A percentile compares a stretch with the other conserved stretches of the same genome.
Evolutionary conservation across 495 filamentous ascomycete genomes (phyloP).

Genomic region (Aspergillus panamensis): DNA sequence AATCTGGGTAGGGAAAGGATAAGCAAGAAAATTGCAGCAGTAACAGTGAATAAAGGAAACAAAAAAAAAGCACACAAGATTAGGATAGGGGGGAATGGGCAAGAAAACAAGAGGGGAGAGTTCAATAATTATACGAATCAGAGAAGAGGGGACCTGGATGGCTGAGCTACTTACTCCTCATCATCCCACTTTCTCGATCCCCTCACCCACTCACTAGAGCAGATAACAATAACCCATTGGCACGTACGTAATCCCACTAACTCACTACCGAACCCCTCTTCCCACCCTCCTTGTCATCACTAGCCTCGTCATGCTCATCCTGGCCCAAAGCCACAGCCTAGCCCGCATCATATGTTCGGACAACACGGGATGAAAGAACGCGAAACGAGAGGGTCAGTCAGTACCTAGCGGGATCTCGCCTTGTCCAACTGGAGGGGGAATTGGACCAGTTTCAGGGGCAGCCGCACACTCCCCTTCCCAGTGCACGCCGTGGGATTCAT

Average conservation of each 20-base stretch:
- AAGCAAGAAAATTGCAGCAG: not conserved
- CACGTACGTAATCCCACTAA: no score
- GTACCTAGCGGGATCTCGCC: not conserved
- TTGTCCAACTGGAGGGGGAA: not conserved
- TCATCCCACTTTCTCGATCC: not conserved
- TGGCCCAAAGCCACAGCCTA: conserved; percentile 1
- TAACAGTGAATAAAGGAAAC: not conserved
- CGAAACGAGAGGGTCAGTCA: not conserved
- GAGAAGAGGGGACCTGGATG: not conserved
- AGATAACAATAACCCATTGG: not conserved
- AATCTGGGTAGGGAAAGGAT: not conserved
- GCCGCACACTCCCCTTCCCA: not conserved
- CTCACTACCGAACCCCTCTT: not conserved
- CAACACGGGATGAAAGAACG: conserved; percentile 11
- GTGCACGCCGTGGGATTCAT: conserved; percentile 10
- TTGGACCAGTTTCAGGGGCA: not conserved
- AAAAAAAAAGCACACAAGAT: no score
- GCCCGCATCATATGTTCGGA: conserved; percentile 12
- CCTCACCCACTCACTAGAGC: no score
- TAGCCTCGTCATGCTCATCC: conserved; percentile 5
- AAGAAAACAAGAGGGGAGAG: not conserved
- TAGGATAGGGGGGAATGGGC: not conserved
- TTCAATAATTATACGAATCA: not conserved
- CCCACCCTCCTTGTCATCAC: conserved; percentile 3
- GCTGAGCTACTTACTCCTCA: no score